phyloP scores from a whole-genome alignment of 192 early-diverging fungal species.

The Coemansia javaensis region DNA sequence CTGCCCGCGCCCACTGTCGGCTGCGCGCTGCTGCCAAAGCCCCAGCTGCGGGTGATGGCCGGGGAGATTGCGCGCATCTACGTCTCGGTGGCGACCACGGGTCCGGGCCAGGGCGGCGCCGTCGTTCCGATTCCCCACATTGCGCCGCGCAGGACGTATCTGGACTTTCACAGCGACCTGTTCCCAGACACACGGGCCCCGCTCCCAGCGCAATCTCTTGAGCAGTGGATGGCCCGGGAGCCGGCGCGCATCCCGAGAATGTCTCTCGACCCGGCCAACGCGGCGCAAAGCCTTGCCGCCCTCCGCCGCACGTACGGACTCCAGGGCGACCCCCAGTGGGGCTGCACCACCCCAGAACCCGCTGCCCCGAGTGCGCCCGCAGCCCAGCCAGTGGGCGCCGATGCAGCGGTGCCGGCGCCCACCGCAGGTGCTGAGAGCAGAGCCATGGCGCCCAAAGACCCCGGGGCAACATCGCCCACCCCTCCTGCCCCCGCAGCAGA shows the following conservation, averaged over 20 bases:
- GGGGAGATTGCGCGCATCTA: constrained; percentile 65
- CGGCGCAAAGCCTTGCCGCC: constrained; percentile 11
- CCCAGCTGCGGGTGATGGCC: constrained; percentile 62
- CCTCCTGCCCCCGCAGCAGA: too few species aligned
- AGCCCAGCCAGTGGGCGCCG: too few species aligned
- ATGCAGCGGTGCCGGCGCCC: too few species aligned
- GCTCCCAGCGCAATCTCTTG: constrained; percentile 51
- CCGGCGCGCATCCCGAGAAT: constrained; percentile 24
- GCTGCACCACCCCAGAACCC: too few species aligned
- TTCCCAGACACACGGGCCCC: constrained; percentile 76
- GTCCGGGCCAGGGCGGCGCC: constrained; percentile 51
- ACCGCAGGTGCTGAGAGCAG: too few species aligned
- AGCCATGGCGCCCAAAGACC: too few species aligned
- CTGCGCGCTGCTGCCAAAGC: constrained; percentile 68
- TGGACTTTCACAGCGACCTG: constrained; percentile 80
- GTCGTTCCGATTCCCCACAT: constrained; percentile 66
- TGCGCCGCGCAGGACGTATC: constrained; percentile 64
- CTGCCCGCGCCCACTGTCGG: constrained; percentile 43
- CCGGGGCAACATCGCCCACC: too few species aligned
- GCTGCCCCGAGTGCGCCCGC: too few species aligned
- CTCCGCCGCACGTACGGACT: constrained; percentile 5
- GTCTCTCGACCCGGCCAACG: constrained; percentile 27
- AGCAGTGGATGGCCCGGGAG: constrained; percentile 59
- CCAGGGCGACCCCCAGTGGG: neutral
- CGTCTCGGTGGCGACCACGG: constrained; percentile 15